Percentiles rank a stretch among this genome's conserved stretches.
Evolutionary conservation across 495 filamentous ascomycete genomes (phyloP).

Genomic region (Trichocladium uniseriatum): DNA sequence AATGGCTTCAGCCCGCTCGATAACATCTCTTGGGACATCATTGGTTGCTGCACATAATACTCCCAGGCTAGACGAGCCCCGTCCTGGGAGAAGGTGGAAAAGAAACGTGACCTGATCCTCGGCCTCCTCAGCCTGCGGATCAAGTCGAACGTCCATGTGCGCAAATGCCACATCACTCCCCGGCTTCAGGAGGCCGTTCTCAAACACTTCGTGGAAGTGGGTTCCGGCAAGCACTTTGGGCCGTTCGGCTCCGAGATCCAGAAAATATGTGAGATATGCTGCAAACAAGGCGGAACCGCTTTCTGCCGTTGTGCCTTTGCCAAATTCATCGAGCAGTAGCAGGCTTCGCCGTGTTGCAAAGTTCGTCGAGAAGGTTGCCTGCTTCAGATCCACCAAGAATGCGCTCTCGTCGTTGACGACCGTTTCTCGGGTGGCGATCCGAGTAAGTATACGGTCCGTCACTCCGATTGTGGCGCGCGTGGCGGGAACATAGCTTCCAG

Average conservation of each 20-base stretch:
- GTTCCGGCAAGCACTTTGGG: constrained; percentile 84
- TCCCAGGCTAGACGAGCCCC: constrained; percentile 75
- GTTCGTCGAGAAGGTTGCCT: constrained; percentile 69
- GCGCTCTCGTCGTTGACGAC: constrained; percentile 80
- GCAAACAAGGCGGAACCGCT: constrained; percentile 83
- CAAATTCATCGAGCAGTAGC: constrained; percentile 88
- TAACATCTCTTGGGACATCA: constrained; percentile 61
- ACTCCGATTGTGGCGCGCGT: constrained; percentile 69
- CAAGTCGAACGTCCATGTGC: constrained; percentile 80
- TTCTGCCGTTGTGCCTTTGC: constrained; percentile 77
- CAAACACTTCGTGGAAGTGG: constrained; percentile 93
- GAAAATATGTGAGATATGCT: constrained; percentile 69
- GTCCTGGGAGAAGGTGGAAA: constrained; percentile 61
- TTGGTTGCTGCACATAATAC: constrained; percentile 78
- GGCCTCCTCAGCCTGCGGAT: constrained; percentile 45
- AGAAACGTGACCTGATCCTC: constrained; percentile 82
- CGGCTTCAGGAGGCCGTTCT: constrained; percentile 53
- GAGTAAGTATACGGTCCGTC: constrained; percentile 87
- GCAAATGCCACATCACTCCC: constrained; percentile 57
- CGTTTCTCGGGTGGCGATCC: constrained; percentile 79
- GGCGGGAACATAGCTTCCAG: constrained; percentile 87
- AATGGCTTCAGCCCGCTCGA: constrained; percentile 69
- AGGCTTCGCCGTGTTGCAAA: constrained; percentile 71
- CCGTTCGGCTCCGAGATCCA: constrained; percentile 46
- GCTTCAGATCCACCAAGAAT: constrained; percentile 88